These are phyloP conservation scores for Neurospora sp. DNA, from an alignment of 495 filamentous ascomycete genomes.

Conservation along the genomic window DNA sequence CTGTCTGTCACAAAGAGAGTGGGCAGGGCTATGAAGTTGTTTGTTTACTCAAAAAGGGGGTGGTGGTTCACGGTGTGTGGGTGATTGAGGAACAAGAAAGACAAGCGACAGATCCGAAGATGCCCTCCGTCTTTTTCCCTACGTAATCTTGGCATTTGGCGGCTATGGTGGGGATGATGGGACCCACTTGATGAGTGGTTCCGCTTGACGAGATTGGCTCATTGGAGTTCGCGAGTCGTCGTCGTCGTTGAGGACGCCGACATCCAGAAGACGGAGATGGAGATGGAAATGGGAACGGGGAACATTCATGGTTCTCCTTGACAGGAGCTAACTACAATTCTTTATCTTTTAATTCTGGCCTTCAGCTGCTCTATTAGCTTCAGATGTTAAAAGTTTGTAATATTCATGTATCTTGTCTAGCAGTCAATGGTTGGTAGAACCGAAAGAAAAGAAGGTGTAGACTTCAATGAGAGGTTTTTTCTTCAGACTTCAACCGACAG, in stretches of 20 bases:
- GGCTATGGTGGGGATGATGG: neutral
- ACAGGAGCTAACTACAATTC: neutral
- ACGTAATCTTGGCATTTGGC: neutral
- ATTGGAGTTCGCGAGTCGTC: neutral
- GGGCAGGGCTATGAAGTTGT: neutral
- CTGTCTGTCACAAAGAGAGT: neutral
- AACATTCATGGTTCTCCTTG: neutral
- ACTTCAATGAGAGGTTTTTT: neutral
- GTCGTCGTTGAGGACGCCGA: neutral
- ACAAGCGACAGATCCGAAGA: neutral
- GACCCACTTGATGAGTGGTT: neutral
- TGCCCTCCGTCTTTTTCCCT: neutral
- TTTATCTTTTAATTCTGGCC: neutral
- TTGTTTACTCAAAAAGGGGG: neutral
- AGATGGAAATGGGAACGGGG: neutral
- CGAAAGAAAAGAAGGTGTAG: neutral
- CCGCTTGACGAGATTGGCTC: neutral
- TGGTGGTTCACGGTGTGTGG: neutral
- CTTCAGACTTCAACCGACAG: neutral
- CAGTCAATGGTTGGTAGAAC: neutral
- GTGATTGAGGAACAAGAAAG: neutral
- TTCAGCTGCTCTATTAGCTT: neutral
- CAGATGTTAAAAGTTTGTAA: neutral
- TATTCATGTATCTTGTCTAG: neutral
- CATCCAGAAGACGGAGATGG: neutral